These are phyloP conservation scores for Coccomyxa sp. DNA, from an alignment of 139 green algal species.

Conservation along the genomic window DNA sequence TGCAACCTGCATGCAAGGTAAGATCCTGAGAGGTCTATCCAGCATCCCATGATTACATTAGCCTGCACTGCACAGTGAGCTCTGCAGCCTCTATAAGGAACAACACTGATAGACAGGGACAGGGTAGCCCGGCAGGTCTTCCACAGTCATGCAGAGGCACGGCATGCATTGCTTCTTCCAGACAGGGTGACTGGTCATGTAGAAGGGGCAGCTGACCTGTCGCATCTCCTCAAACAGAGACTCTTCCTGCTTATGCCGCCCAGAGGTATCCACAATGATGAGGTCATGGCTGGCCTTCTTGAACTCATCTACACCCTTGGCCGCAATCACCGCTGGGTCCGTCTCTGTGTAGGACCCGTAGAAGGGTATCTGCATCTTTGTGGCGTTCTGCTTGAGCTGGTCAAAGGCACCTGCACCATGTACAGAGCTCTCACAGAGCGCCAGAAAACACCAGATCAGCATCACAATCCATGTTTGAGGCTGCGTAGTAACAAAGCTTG, in stretches of 20 bases:
- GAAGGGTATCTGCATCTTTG: conserved; percentile 88
- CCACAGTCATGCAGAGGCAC: neutral
- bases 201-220: conserved; percentile 28
- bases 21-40: no score
- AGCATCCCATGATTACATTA: neutral
- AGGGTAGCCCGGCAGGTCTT: no score
- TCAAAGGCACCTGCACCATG: conserved; percentile 80
- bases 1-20: conserved; percentile 27
- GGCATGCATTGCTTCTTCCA: neutral
- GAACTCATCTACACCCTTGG: conserved; percentile 89
- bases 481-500: no score
- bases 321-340: conserved; percentile 90
- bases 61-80: no score
- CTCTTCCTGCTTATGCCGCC: conserved; percentile 95
- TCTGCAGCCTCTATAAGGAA: no score
- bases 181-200: no score
- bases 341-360: conserved; percentile 94
- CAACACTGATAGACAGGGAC: no score
- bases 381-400: conserved; percentile 99
- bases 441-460: no score
- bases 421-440: no score
- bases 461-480: no score
- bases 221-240: conserved; percentile 99
- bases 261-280: conserved; percentile 98
- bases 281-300: conserved; percentile 74